phyloP scores from a whole-genome alignment of 2,329 filamentous ascomycete species.

The Fusarium subglutinans region DNA sequence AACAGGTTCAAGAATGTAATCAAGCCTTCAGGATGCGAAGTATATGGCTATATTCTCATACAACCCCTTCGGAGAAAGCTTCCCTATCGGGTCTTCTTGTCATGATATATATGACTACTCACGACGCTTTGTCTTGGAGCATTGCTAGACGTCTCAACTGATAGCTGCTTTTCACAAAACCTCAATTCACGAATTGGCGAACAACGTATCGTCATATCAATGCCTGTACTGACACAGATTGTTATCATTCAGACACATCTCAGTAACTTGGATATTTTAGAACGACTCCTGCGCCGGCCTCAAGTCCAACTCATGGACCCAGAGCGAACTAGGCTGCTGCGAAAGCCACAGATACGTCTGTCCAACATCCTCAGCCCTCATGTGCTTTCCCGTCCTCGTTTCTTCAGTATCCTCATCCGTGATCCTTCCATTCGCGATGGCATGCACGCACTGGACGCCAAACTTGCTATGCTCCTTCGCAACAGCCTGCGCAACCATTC shows the following conservation, averaged over 20 bases:
- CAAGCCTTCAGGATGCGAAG: background rate
- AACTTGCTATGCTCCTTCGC: constrained; percentile 65
- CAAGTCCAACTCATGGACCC: constrained; percentile 35
- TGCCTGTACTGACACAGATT: no score
- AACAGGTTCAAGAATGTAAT: no score
- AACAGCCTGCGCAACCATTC: constrained; percentile 64
- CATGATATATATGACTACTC: no score
- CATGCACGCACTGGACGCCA: constrained; percentile 67
- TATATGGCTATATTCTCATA: background rate
- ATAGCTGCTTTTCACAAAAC: no score
- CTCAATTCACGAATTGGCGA: no score
- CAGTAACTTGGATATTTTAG: background rate
- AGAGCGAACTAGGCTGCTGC: constrained; percentile 24
- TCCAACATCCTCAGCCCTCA: constrained; percentile 66
- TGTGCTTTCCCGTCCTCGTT: constrained; percentile 61
- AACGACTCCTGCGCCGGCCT: constrained; percentile 31
- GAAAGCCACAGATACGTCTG: constrained; percentile 61
- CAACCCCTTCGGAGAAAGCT: no score
- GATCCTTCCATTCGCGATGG: constrained; percentile 65
- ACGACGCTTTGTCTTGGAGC: no score
- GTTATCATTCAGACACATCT: no score
- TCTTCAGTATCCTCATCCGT: constrained; percentile 59
- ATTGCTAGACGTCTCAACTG: no score
- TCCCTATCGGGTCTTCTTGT: no score
- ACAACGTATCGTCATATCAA: no score